Conservation (phyloP, 1,139 yeast genomes). For the Groenewaldozyma sp. region DNA sequence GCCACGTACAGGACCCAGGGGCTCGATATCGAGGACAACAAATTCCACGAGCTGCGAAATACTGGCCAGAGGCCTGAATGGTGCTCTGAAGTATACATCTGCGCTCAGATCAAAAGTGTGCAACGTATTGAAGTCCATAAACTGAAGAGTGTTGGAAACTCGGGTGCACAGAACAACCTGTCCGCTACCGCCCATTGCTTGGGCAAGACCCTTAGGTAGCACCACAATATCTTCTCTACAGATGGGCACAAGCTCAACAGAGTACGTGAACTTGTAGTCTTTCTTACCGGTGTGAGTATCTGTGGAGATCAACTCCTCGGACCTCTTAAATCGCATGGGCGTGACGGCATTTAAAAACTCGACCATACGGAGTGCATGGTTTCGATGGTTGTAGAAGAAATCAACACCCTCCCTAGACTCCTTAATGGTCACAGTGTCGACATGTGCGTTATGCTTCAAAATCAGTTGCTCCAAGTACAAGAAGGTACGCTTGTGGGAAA, state of each 20-base stretch:
- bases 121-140: conserved; percentile 69
- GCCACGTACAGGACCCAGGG: conserved; percentile 72
- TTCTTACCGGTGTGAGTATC: conserved; percentile 89
- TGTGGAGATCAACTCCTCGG: conserved; percentile 83
- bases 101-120: conserved; percentile 72
- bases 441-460: conserved; percentile 85
- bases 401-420: conserved; percentile 93
- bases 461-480: conserved; percentile 92
- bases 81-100: conserved; percentile 67
- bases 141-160: conserved; percentile 72
- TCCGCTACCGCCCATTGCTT: conserved; percentile 64
- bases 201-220: conserved; percentile 78
- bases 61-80: conserved; percentile 71
- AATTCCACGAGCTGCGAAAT: conserved; percentile 74
- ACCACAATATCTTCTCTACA: conserved; percentile 96
- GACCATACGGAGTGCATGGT: conserved; percentile 88
- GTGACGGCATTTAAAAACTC: conserved; percentile 80
- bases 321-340: conserved; percentile 71
- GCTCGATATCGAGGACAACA: conserved; percentile 87
- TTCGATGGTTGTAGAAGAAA: conserved; percentile 79
- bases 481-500: conserved; percentile 93
- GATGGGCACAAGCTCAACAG: conserved; percentile 90
- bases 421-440: conserved; percentile 84
- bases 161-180: conserved; percentile 60
- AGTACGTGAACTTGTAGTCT: conserved; percentile 79